Evolutionary conservation across 768 basidiomycete genomes (phyloP).

Genomic region (Tremella fuciformis): DNA sequence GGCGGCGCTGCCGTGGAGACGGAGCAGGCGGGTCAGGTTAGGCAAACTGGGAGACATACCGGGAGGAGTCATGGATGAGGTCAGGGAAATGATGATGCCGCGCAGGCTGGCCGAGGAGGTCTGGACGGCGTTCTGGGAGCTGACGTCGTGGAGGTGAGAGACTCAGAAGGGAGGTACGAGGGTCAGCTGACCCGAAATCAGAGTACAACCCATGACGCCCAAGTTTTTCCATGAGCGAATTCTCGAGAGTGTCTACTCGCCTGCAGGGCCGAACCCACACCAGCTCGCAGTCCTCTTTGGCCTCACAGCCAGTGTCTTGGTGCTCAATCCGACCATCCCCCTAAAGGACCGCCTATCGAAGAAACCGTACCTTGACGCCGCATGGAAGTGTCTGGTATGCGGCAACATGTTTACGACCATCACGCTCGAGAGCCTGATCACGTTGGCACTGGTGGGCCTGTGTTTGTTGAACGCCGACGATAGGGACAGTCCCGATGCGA

Average conservation of each 20-base stretch:
- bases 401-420: conserved; percentile 7
- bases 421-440: conserved; percentile 10
- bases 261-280: conserved; percentile 8
- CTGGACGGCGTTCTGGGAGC: conserved; percentile 5
- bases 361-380: conserved; percentile 5
- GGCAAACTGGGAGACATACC: conserved; percentile 3
- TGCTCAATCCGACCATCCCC: not conserved
- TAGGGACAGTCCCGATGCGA: conserved; percentile 6
- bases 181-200: not conserved
- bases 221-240: conserved; percentile 7
- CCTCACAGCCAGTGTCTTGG: not conserved
- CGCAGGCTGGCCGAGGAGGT: conserved; percentile 1
- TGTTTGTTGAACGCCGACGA: conserved; percentile 10
- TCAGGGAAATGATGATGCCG: not conserved
- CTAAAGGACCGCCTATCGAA: not conserved
- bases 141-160: conserved; percentile 10
- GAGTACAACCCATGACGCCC: conserved; percentile 13
- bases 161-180: no score
- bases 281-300: conserved; percentile 10
- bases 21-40: no score
- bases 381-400: conserved; percentile 10
- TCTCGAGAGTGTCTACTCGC: conserved; percentile 4
- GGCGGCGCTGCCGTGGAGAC: no score
- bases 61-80: conserved; percentile 5
- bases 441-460: not conserved